These are phyloP conservation scores for Rhizopus arrhizus DNA, from an alignment of 371 early-diverging fungal species.

Conservation along the genomic window DNA sequence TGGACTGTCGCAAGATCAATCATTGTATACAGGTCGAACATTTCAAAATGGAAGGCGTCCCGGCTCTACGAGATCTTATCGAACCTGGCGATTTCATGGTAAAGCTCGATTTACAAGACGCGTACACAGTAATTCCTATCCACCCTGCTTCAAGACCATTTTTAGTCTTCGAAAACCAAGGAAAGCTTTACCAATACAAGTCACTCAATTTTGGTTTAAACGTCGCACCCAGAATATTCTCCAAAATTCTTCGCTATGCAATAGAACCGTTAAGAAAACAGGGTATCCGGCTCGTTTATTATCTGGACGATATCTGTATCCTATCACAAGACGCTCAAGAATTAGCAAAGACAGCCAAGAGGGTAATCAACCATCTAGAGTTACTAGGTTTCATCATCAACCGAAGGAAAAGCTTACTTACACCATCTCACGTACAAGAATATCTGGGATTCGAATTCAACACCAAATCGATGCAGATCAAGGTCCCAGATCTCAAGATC, in stretches of 20 bases:
- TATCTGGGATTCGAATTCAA: constrained; percentile 5
- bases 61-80: neutral
- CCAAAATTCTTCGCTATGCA: constrained; percentile 1
- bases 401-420: neutral
- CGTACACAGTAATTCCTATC: neutral
- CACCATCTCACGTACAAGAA: neutral
- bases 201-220: neutral
- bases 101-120: constrained; percentile 1
- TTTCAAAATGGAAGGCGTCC: constrained; percentile 4
- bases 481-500: constrained; percentile 92
- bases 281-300: constrained; percentile 3
- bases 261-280: neutral
- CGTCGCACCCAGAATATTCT: neutral
- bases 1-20: constrained; percentile 7
- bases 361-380: neutral
- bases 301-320: constrained; percentile 9
- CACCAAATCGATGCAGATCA: neutral
- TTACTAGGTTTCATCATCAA: constrained; percentile 5
- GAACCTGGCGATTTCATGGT: neutral
- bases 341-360: neutral
- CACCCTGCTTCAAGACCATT: neutral
- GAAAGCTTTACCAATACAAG: constrained; percentile 4
- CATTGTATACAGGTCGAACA: constrained; percentile 3
- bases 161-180: constrained; percentile 1
- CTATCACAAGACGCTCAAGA: neutral